phyloP scores from a whole-genome alignment of 805 yeast genomes.

The Saccharomycodes ludwigii region DNA sequence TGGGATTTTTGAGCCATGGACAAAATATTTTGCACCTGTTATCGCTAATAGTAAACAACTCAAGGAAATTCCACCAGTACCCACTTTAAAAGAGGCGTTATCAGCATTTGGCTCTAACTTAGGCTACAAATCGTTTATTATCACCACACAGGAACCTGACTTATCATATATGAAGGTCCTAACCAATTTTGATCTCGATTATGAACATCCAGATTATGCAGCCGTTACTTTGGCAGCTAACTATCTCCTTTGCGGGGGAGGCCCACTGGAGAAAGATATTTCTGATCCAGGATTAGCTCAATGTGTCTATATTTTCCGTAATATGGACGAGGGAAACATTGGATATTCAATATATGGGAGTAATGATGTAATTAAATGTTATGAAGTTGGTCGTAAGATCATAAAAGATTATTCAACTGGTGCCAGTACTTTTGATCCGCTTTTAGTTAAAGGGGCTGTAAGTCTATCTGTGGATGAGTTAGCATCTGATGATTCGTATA shows the following conservation, averaged over 20 bases:
- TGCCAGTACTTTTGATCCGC: constrained; percentile 37
- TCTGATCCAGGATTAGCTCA: constrained; percentile 92
- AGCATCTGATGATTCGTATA: constrained; percentile 49
- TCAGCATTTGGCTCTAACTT: constrained; percentile 46
- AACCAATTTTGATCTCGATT: constrained; percentile 30
- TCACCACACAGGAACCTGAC: constrained; percentile 73
- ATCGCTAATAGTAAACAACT: constrained; percentile 1
- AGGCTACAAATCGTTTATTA: constrained; percentile 40
- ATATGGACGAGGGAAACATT: constrained; percentile 54
- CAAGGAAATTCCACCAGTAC: constrained; percentile 26
- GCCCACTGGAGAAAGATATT: constrained; percentile 93
- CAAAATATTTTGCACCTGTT: constrained; percentile 11
- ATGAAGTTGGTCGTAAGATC: constrained; percentile 48
- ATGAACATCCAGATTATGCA: constrained; percentile 46
- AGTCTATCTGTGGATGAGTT: constrained; percentile 65
- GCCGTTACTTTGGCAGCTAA: constrained; percentile 63
- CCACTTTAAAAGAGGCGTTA: constrained; percentile 39
- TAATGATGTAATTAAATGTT: constrained; percentile 57
- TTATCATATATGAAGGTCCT: constrained; percentile 55
- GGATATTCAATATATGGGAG: constrained; percentile 66
- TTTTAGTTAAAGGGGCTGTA: constrained; percentile 57
- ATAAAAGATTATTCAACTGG: constrained; percentile 51
- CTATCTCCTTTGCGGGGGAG: constrained; percentile 76
- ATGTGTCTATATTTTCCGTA: constrained; percentile 55
- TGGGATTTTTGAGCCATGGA: constrained; percentile 18